Evolutionary conservation across 306 rosid genomes (phyloP), one percentile per base, ranked within the genome.

Genomic region (Cucumis sativus): DNA sequence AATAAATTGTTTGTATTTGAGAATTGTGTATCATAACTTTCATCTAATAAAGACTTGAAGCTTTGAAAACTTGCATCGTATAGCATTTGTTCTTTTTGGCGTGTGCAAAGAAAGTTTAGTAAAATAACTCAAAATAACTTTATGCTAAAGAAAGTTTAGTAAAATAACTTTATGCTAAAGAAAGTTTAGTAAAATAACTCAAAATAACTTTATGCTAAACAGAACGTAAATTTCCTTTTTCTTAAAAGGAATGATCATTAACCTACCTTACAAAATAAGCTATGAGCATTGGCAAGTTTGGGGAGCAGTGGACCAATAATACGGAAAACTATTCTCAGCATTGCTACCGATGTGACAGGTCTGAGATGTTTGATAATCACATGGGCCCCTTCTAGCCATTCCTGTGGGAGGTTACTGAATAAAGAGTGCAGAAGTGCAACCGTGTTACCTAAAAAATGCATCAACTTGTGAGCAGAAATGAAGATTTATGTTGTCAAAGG

Each of bases 221-320:
- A 23, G 21, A 69, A 47, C 58, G 58, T 47, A 13, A 47, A 47
- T 47, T 70, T 47, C 41, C 18, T 14, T 47, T 41, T 68, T 70
- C 6, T 47, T 35, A 70, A 14, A 84, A 57, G 55, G 15, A 71
- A n/a, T 59, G 66, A 61, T 78, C 78, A 23, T 23, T 81, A 69
- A 39, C 58, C 69, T 88, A 95, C 99, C 99, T 92, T 91, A 81
- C 78, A 84, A 85, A 95, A 95, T 76, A 91, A 93, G 30, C 86
- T 55, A 71, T 87, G 99, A 59, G 97, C 97, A 87, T 91, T 95
- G 88, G 93, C 91, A 78, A 92, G 97, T 87, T 85, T 92, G 77
- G 99, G 97, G 87, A 95, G 99, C 88, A 95, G 88, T 17, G 97
- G 97, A 54, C 92, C 88, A 91, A 89, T 95, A 81, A 95, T 90